These are phyloP conservation scores for Haplographium delicatum DNA, from an alignment of 495 filamentous ascomycete species.

Conservation along the genomic window DNA sequence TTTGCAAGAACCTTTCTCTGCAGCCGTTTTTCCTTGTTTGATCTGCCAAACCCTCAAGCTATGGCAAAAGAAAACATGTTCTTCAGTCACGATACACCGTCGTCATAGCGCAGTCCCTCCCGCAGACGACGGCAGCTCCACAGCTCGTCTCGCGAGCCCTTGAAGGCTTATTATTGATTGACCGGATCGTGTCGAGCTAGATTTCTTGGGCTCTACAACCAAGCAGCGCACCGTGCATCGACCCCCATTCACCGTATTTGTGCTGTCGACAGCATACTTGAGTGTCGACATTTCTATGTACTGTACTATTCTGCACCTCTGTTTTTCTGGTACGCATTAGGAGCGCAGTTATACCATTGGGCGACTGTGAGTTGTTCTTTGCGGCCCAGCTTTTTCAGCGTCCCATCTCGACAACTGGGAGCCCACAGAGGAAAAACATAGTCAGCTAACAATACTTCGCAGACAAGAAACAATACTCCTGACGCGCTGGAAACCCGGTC, in stretches of 20 bases:
- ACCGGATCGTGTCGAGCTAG: slow-evolving; percentile 14
- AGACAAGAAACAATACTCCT: slow-evolving; percentile 12
- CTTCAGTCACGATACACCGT: slow-evolving; percentile 4
- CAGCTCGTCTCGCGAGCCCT: slow-evolving; percentile 10
- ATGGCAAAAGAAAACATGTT: slow-evolving; percentile 13
- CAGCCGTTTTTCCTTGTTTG: not conserved
- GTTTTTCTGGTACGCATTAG: not conserved
- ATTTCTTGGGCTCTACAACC: slow-evolving; percentile 5
- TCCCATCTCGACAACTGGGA: not conserved
- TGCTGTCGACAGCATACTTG: not conserved
- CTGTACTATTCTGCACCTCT: not conserved
- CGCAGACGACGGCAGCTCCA: slow-evolving; percentile 1
- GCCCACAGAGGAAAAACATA: slow-evolving; percentile 3
- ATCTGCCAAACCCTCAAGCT: not conserved
- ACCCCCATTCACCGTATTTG: slow-evolving; percentile 3
- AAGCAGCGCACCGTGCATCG: slow-evolving; percentile 17
- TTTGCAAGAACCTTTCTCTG: not conserved
- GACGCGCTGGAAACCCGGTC: slow-evolving; percentile 10
- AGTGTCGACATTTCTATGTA: not conserved
- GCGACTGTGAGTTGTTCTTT: slow-evolving; percentile 9
- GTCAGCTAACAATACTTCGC: slow-evolving; percentile 6
- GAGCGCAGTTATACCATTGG: slow-evolving; percentile 6
- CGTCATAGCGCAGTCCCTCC: slow-evolving; percentile 7
- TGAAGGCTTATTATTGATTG: slow-evolving; percentile 8
- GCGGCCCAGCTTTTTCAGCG: not conserved